Evolutionary conservation across 352 stramenopile genomes (phyloP).

Genomic region (Lagenidium sp.): DNA sequence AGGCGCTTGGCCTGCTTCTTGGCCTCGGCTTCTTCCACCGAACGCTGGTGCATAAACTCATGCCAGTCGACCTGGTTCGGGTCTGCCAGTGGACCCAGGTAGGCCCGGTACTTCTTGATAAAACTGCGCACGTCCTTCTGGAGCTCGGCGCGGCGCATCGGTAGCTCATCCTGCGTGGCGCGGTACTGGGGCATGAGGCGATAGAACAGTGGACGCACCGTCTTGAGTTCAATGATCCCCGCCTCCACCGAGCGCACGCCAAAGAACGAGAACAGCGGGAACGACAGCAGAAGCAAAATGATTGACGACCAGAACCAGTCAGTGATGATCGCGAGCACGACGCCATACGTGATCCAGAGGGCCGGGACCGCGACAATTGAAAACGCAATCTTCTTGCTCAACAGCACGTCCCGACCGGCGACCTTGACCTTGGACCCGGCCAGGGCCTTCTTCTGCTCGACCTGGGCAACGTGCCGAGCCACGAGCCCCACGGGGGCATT

Average conservation of each 20-base stretch:
- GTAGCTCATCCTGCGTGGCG: slow-evolving; percentile 71
- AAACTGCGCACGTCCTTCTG: slow-evolving; percentile 74
- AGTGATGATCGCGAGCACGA: slow-evolving; percentile 71
- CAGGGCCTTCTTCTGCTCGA: slow-evolving; percentile 76
- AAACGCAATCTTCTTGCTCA: slow-evolving; percentile 92
- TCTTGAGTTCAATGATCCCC: slow-evolving; percentile 86
- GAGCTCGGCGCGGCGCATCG: slow-evolving; percentile 43
- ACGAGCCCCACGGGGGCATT: slow-evolving; percentile 87
- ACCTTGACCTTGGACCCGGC: slow-evolving; percentile 90
- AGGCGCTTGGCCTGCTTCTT: slow-evolving; percentile 17
- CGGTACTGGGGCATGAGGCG: slow-evolving; percentile 71
- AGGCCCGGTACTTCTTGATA: slow-evolving; percentile 56
- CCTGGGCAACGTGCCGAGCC: slow-evolving; percentile 64
- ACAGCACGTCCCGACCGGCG: slow-evolving; percentile 78
- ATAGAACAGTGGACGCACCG: slow-evolving; percentile 73
- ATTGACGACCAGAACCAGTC: slow-evolving; percentile 86
- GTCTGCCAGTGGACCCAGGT: slow-evolving; percentile 59
- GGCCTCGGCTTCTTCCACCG: slow-evolving; percentile 20
- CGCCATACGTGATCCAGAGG: slow-evolving; percentile 83
- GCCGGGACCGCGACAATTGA: slow-evolving; percentile 86
- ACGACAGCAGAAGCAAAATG: slow-evolving; percentile 62
- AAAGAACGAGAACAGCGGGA: slow-evolving; percentile 86
- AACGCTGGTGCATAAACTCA: slow-evolving; percentile 71
- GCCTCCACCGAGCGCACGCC: slow-evolving; percentile 80
- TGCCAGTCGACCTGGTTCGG: slow-evolving; percentile 73